These are phyloP conservation scores for Thuidium tamariscinum DNA, from an alignment of 225 moss, liverwort and hornwort species.

Conservation along the genomic window DNA sequence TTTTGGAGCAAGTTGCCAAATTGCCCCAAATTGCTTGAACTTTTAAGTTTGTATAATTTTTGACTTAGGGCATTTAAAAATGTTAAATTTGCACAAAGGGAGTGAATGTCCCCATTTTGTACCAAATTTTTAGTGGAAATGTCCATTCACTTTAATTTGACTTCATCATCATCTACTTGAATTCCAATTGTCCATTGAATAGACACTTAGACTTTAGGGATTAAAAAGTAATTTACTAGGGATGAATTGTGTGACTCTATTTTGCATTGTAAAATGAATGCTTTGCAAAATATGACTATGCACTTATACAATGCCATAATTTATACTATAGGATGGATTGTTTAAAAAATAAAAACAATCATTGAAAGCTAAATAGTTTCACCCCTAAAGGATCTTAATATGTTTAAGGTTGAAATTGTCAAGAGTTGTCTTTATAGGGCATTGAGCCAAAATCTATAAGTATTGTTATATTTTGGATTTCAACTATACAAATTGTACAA, in stretches of 20 bases:
- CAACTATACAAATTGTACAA: neutral
- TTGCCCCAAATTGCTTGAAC: fast-evolving
- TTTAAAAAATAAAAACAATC: too few species aligned
- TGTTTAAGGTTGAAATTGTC: fast-evolving
- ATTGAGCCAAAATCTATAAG: neutral
- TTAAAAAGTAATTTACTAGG: too few species aligned
- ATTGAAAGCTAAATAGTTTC: too few species aligned
- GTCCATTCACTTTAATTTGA: neutral
- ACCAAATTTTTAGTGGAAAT: neutral
- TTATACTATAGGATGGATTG: neutral
- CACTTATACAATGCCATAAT: neutral
- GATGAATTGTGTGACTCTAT: fast-evolving
- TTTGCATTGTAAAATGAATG: neutral
- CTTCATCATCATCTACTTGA: neutral
- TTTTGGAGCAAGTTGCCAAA: too few species aligned
- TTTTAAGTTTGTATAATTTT: too few species aligned
- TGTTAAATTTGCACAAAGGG: neutral
- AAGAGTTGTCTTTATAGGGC: neutral
- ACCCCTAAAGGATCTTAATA: fast-evolving
- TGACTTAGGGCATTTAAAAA: too few species aligned
- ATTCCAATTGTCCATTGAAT: neutral
- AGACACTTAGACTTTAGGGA: fast-evolving
- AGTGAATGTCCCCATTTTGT: neutral
- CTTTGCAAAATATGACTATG: fast-evolving
- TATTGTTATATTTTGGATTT: neutral